Evolutionary conservation across 345 rosid genomes (phyloP).

Genomic region (Hibiscus trionum): DNA sequence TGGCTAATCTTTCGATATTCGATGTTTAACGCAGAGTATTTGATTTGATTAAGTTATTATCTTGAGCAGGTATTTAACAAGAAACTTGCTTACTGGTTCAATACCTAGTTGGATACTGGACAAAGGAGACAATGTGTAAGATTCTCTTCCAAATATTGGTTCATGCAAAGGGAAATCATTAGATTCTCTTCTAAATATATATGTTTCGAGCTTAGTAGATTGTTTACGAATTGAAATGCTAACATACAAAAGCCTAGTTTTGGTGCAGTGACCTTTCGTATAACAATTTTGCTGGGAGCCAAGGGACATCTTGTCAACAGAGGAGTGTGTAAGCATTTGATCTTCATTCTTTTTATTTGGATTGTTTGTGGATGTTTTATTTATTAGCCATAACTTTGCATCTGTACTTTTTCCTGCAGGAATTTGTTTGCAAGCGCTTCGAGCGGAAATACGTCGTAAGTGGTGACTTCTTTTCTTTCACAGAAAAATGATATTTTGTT

Average conservation of each 20-base stretch:
- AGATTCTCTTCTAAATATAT: not conserved
- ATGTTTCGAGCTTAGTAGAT: not conserved
- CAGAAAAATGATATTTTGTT: not conserved
- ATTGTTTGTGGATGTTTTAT: not conserved
- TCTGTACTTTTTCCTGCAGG: constrained; percentile 12
- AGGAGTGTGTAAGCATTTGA: constrained; percentile 8
- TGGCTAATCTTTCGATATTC: not conserved
- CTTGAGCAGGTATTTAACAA: constrained; percentile 26
- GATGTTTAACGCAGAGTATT: not conserved
- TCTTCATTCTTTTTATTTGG: not conserved
- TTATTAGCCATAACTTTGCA: not conserved
- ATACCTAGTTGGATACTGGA: constrained; percentile 22
- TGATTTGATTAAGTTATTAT: not conserved
- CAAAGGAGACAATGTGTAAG: not conserved
- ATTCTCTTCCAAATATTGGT: not conserved
- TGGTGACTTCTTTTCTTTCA: not conserved
- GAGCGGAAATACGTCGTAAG: constrained; percentile 18
- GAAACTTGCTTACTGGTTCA: constrained; percentile 26
- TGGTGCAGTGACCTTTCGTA: constrained; percentile 30
- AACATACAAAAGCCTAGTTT: not conserved
- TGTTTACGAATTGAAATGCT: not conserved
- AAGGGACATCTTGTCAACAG: constrained; percentile 1
- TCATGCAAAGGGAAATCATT: not conserved
- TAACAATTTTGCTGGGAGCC: constrained; percentile 19
- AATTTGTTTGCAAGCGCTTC: constrained; percentile 35